phyloP scores from a whole-genome alignment of 1,139 yeast species.

The Hemisphaericaspora xylofermentans region DNA sequence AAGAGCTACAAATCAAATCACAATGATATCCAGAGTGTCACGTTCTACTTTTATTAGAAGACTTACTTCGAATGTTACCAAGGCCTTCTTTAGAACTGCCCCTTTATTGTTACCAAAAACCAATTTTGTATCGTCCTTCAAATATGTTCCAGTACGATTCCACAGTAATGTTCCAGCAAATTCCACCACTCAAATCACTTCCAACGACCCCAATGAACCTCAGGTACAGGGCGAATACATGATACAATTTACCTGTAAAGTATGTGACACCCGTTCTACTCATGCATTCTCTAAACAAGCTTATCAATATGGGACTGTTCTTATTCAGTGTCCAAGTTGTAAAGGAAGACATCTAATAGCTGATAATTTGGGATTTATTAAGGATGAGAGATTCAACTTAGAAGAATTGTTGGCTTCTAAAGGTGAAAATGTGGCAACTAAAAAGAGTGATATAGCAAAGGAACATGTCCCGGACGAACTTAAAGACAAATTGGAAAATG shows the following conservation, averaged over 20 bases:
- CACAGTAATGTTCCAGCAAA: not conserved
- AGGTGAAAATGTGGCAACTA: conserved; percentile 70
- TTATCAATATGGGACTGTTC: conserved; percentile 80
- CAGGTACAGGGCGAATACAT: conserved; percentile 47
- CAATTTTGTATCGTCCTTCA: not conserved
- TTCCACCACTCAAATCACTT: conserved; percentile 1
- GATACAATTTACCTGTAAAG: conserved; percentile 91
- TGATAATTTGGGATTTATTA: conserved; percentile 83
- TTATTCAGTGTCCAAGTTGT: conserved; percentile 92
- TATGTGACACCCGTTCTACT: conserved; percentile 78
- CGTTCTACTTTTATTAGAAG: not conserved
- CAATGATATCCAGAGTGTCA: not conserved
- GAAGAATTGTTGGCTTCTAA: conserved; percentile 76
- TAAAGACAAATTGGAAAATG: conserved; percentile 53
- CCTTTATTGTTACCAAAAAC: not conserved
- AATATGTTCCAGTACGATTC: not conserved
- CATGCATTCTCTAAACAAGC: conserved; percentile 92
- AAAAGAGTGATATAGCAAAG: conserved; percentile 62
- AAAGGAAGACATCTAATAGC: conserved; percentile 87
- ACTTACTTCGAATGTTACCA: not conserved
- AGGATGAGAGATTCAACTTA: conserved; percentile 69
- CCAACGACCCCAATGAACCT: conserved; percentile 53
- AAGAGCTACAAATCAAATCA: too few relatives aligned
- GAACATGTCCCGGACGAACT: conserved; percentile 74
- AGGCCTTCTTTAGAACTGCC: not conserved